Percentiles rank a stretch among this genome's conserved stretches.
phyloP scores from a whole-genome alignment of 441 rosid genomes.

The Populus hybrid region DNA sequence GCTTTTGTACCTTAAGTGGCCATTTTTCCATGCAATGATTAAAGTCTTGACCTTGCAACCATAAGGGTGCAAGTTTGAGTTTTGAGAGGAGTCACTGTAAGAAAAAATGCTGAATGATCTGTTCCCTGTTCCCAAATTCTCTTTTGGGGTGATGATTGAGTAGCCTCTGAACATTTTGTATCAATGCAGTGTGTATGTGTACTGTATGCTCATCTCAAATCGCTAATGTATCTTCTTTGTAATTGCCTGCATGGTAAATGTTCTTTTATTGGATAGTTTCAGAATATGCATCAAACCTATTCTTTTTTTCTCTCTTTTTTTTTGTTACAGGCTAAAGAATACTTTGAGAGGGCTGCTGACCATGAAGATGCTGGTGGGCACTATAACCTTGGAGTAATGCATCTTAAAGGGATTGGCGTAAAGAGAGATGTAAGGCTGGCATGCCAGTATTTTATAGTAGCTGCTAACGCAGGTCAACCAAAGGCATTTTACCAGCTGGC shows the following conservation, averaged over 20 bases:
- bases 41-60: background rate
- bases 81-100: too few relatives aligned
- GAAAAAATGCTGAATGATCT: background rate
- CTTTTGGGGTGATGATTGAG: too few relatives aligned
- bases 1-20: background rate
- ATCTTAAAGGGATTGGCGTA: conserved; percentile 87
- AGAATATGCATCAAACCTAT: background rate
- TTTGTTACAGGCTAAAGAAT: conserved; percentile 74
- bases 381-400: conserved; percentile 91
- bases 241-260: background rate
- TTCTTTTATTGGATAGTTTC: background rate
- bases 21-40: background rate
- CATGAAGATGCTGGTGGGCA: conserved; percentile 82
- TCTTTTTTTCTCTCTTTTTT: too few relatives aligned
- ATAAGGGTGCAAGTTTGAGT: background rate
- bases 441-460: conserved; percentile 58
- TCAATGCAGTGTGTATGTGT: background rate
- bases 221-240: background rate
- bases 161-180: background rate
- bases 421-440: conserved; percentile 83
- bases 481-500: conserved; percentile 99
- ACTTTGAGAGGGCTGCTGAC: conserved; percentile 87
- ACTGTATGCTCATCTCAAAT: background rate
- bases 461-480: conserved; percentile 95
- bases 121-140: background rate